Percentiles rank a stretch among this genome's conserved stretches.
phyloP scores from a whole-genome alignment of 352 stramenopile species.

The Phytophthora pini region DNA sequence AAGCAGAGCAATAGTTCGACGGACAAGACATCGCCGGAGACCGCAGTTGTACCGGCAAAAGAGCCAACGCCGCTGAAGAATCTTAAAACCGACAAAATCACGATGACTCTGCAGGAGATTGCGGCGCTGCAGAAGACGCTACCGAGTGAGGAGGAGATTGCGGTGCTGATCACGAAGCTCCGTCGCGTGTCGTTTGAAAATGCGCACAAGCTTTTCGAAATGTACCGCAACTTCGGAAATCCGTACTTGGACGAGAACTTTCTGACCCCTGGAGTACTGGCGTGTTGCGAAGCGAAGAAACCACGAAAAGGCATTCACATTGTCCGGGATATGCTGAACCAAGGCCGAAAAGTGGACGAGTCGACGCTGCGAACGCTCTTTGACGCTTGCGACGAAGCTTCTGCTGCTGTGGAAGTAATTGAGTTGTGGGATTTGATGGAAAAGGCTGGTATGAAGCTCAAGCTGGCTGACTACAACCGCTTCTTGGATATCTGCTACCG shows the following conservation, averaged over 20 bases:
- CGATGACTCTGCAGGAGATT: conserved; percentile 77
- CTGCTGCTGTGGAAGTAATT: conserved; percentile 63
- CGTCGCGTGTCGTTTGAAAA: conserved; percentile 77
- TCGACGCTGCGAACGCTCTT: conserved; percentile 76
- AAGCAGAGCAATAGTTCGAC: conserved; percentile 4
- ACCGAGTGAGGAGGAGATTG: conserved; percentile 72
- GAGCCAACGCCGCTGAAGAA: conserved; percentile 44
- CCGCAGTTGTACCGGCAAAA: conserved; percentile 25
- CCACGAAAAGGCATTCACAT: conserved; percentile 76
- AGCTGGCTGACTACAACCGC: conserved; percentile 67
- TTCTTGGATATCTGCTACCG: conserved; percentile 84
- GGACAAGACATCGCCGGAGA: conserved; percentile 9
- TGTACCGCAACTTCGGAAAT: conserved; percentile 89
- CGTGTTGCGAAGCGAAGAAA: conserved; percentile 82
- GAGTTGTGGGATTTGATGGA: conserved; percentile 79
- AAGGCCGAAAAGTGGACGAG: conserved; percentile 85
- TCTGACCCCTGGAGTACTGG: conserved; percentile 76
- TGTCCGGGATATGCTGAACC: conserved; percentile 83
- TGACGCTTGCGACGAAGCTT: conserved; percentile 75
- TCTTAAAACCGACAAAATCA: conserved; percentile 68
- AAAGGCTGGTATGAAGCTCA: conserved; percentile 58
- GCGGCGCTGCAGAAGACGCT: conserved; percentile 76
- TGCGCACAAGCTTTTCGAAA: conserved; percentile 80
- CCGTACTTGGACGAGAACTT: conserved; percentile 86
- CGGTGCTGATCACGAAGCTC: conserved; percentile 60